These are phyloP conservation scores for Coemansia sp. DNA, from an alignment of 192 early-diverging fungal genomes.

Conservation along the genomic window DNA sequence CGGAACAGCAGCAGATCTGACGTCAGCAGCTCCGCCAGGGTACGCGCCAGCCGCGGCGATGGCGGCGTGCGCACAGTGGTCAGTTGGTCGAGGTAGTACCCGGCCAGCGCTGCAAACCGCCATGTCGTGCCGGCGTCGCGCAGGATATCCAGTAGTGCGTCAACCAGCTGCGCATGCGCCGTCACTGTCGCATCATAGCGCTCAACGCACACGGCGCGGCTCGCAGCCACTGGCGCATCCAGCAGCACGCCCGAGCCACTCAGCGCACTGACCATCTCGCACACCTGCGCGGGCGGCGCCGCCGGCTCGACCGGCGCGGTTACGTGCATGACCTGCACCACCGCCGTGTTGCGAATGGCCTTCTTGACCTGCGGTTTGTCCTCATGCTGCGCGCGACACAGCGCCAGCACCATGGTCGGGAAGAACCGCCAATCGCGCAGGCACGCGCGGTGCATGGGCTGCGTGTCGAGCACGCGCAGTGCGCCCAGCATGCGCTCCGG, in stretches of 20 bases:
- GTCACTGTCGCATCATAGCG: slow-evolving; percentile 10
- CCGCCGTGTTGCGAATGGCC: slow-evolving; percentile 34
- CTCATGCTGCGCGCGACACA: slow-evolving; percentile 49
- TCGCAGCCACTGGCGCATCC: background rate
- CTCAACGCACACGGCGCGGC: slow-evolving; percentile 4
- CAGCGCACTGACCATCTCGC: background rate
- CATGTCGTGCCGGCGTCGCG: slow-evolving; percentile 67
- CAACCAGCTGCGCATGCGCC: slow-evolving; percentile 22
- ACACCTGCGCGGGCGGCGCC: background rate
- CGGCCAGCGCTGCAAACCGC: slow-evolving; percentile 76
- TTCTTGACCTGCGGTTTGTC: slow-evolving; percentile 50
- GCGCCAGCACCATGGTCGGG: slow-evolving; percentile 28
- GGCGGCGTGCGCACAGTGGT: slow-evolving; percentile 59
- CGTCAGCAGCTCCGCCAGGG: slow-evolving; percentile 58
- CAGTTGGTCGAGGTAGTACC: slow-evolving; percentile 74
- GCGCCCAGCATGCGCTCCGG: slow-evolving; percentile 49
- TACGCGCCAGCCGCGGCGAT: slow-evolving; percentile 54
- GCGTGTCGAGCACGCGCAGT: slow-evolving; percentile 28
- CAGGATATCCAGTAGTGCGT: slow-evolving; percentile 58
- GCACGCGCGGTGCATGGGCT: slow-evolving; percentile 19
- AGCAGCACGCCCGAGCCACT: background rate
- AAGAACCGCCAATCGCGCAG: slow-evolving; percentile 39
- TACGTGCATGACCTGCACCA: slow-evolving; percentile 25
- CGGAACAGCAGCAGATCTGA: slow-evolving; percentile 74
- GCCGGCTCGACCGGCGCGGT: slow-evolving; percentile 15